A percentile compares a stretch with the other conserved stretches of the same genome.
Evolutionary conservation across 306 rosid genomes (phyloP).

Genomic region (Dicorynia guianensis): DNA sequence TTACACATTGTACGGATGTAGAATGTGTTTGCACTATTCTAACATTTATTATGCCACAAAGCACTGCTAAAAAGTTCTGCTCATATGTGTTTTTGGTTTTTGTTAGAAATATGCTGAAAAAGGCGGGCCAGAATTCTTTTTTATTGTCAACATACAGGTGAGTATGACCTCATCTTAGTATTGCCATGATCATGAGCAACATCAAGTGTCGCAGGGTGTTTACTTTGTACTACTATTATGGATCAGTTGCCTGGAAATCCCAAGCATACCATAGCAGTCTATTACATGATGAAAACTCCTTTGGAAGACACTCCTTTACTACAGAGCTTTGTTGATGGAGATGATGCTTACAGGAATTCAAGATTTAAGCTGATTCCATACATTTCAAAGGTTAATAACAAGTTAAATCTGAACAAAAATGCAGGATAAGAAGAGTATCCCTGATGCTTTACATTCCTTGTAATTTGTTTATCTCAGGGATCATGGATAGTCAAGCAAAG

Average conservation of each 20-base stretch:
- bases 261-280: slow-evolving; percentile 68
- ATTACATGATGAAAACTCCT: slow-evolving; percentile 79
- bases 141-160: slow-evolving; percentile 77
- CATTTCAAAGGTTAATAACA: slow-evolving; percentile 58
- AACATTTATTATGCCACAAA: slow-evolving; percentile 4
- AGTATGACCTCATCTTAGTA: slow-evolving; percentile 39
- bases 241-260: slow-evolving; percentile 75
- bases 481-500: slow-evolving; percentile 98
- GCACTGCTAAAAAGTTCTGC: slow-evolving; percentile 16
- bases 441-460: slow-evolving; percentile 8
- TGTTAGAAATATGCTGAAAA: slow-evolving; percentile 67
- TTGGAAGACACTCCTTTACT: slow-evolving; percentile 74
- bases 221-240: background rate
- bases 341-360: slow-evolving; percentile 82
- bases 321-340: slow-evolving; percentile 80
- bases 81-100: slow-evolving; percentile 11
- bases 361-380: slow-evolving; percentile 91
- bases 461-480: slow-evolving; percentile 61
- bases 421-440: slow-evolving; percentile 21
- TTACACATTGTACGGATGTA: too few species aligned
- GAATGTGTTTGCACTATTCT: too few species aligned
- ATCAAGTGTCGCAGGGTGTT: slow-evolving; percentile 9
- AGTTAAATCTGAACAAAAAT: background rate
- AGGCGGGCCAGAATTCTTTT: slow-evolving; percentile 86
- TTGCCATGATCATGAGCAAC: slow-evolving; percentile 1